Conservation (phyloP, 2,329 filamentous ascomycete species). For the Colletotrichum aenigma region DNA sequence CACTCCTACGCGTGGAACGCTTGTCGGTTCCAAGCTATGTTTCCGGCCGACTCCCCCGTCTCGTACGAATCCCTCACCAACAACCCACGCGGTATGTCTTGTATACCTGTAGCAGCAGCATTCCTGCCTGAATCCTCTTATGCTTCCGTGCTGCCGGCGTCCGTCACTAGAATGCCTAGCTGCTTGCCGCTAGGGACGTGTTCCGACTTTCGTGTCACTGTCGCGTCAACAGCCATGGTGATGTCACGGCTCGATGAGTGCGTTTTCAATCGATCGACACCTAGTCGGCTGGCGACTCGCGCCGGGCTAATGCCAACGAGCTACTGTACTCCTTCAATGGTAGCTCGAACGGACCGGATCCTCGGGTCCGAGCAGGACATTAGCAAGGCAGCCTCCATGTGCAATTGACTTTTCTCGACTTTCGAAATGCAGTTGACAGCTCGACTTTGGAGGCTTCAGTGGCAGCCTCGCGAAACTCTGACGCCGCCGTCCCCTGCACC, state of each 20-base stretch:
- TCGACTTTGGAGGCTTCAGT: not conserved
- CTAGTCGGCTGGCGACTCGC: not conserved
- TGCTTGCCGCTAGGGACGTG: not conserved
- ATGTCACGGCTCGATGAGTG: conserved; percentile 6
- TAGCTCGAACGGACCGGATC: not conserved
- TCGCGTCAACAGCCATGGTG: not conserved
- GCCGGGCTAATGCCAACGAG: not conserved
- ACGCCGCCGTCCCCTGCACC: not conserved
- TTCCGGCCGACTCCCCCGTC: not conserved
- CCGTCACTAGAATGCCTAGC: not conserved
- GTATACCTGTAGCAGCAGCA: not conserved
- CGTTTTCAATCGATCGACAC: not conserved
- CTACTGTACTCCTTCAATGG: not conserved
- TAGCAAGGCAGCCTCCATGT: not conserved
- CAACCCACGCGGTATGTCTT: not conserved
- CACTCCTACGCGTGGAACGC: not conserved
- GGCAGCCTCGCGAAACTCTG: not conserved
- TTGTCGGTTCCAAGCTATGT: not conserved
- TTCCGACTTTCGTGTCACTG: not conserved
- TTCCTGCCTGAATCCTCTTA: not conserved
- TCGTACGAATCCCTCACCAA: not conserved
- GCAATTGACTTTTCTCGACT: not conserved
- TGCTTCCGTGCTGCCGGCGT: not conserved
- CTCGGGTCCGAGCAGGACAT: not conserved
- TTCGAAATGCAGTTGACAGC: not conserved